Base-by-base conservation (phyloP, 495 filamentous ascomycete genomes). In the Neurospora sp. region DNA sequence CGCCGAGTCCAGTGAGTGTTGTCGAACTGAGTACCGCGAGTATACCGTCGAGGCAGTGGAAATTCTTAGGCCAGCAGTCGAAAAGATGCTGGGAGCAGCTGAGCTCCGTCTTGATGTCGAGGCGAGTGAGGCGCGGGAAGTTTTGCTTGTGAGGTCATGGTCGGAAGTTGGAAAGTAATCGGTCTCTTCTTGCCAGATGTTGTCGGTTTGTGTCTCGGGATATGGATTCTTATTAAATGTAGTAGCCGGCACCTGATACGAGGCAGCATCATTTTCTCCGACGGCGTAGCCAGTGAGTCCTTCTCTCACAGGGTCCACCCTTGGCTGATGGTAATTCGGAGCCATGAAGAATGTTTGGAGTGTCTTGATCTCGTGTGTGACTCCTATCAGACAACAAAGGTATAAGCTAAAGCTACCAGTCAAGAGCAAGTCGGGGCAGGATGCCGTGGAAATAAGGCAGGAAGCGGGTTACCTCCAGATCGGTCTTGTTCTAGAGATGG, bases 81-180 rank as follows among this genome's bases (percentile, higher is more conserved):
- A 79, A 70, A 80, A 78, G 42, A 80, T 70, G 18, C 77, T 80
- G 23, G 76, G 78, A 20, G 71, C 69, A 11, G 44, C 73, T 7
- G 77, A 79, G 23, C 71, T 39, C 42, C 77, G 62, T 69, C 72
- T 77, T 10, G 70, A 72, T n/a, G 76, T 70, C 16, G 77, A 78
- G 4, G 69, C 41, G 40, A 73, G 66, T 2, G 78, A 80, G 2
- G 72, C 38, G 69, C 73, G 73, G 1, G 74, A 79, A 12, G 73
- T 72, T 39, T 74, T 39, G 48, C 44, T 41, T 1, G 31, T 31
- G 23, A 37, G 40, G n/a, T 72, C 70, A 7, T 71, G 70, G 0
- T 37, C 0, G 4, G 27, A 3, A 66, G 27, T 66, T 1, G 54
- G 14, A 66, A 35, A 31, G 14, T 66, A 37, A 9, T 66, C 23